Conservation (phyloP, 495 filamentous ascomycete species). For the Tuber magnatum region DNA sequence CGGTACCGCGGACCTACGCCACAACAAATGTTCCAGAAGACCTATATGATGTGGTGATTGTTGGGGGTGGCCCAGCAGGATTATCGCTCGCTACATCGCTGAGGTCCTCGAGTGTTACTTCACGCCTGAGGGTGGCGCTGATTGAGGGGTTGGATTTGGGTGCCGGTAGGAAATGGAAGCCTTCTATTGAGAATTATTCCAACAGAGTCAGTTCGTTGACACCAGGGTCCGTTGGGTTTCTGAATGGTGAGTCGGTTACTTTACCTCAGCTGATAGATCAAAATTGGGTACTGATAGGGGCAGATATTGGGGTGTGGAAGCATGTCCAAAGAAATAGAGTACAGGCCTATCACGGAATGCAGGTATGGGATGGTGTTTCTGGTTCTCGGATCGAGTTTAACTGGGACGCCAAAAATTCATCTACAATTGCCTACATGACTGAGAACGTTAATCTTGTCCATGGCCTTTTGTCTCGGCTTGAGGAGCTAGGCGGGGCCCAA, state of each 20-base stretch:
- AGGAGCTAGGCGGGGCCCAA: conserved; percentile 59
- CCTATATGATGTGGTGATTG: conserved; percentile 89
- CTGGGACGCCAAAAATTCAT: conserved; percentile 51
- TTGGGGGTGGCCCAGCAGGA: conserved; percentile 94
- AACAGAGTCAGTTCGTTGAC: conserved; percentile 94
- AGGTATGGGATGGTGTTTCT: conserved; percentile 92
- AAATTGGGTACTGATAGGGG: not conserved
- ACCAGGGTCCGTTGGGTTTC: conserved; percentile 65
- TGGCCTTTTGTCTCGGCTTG: conserved; percentile 62
- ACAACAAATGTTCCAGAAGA: conserved; percentile 15
- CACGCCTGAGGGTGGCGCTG: conserved; percentile 73
- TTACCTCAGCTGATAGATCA: conserved; percentile 4
- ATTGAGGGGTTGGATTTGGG: conserved; percentile 79
- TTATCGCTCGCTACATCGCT: conserved; percentile 80
- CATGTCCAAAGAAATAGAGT: conserved; percentile 62
- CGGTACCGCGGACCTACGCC: conserved; percentile 16
- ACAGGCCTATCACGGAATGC: conserved; percentile 85
- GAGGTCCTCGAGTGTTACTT: conserved; percentile 62
- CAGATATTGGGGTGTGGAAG: conserved; percentile 75
- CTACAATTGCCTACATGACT: conserved; percentile 85
- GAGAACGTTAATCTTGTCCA: conserved; percentile 86
- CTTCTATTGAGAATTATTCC: conserved; percentile 65
- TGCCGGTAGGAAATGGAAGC: conserved; percentile 56
- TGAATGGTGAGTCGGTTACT: conserved; percentile 43
- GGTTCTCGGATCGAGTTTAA: conserved; percentile 84